phyloP scores from a whole-genome alignment of 768 basidiomycete species.

The Naganishia vaughanmartiniae region DNA sequence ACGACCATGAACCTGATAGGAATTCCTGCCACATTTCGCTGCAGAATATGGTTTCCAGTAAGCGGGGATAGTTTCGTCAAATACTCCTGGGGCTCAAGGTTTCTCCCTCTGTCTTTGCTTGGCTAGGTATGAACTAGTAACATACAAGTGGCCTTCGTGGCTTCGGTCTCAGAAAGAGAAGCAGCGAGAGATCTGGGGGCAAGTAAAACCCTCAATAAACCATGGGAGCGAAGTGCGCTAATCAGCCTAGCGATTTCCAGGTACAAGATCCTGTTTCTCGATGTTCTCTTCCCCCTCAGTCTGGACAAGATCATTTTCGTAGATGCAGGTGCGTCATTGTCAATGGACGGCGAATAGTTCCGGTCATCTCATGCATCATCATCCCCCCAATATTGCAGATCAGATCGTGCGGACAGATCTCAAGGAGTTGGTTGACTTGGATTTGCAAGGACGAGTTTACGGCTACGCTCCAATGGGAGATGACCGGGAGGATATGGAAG shows the following conservation, averaged over 20 bases:
- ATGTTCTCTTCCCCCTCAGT: conserved; percentile 98
- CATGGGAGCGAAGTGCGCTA: background rate
- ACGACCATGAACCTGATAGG: conserved; percentile 56
- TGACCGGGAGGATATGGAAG: conserved; percentile 91
- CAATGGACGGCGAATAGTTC: background rate
- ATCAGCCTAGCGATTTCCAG: conserved; percentile 34
- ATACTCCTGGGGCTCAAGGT: background rate
- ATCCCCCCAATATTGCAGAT: conserved; percentile 29
- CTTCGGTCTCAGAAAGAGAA: conserved; percentile 95
- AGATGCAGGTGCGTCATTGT: conserved; percentile 61
- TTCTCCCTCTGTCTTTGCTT: background rate
- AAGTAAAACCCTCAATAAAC: conserved; percentile 20
- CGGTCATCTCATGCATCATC: background rate
- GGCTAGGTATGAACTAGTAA: conserved; percentile 79
- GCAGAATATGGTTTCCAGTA: conserved; percentile 80
- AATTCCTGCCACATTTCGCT: conserved; percentile 91
- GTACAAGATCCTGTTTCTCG: conserved; percentile 98
- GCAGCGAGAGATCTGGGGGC: conserved; percentile 95
- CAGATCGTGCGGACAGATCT: conserved; percentile 91
- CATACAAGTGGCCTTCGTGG: conserved; percentile 99
- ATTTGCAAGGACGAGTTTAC: conserved; percentile 89
- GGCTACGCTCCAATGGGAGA: conserved; percentile 98
- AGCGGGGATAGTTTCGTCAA: background rate
- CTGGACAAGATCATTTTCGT: conserved; percentile 99
- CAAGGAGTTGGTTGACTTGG: conserved; percentile 87